Evolutionary conservation across 345 rosid species (phyloP).

Genomic region (Gossypium arboreum): DNA sequence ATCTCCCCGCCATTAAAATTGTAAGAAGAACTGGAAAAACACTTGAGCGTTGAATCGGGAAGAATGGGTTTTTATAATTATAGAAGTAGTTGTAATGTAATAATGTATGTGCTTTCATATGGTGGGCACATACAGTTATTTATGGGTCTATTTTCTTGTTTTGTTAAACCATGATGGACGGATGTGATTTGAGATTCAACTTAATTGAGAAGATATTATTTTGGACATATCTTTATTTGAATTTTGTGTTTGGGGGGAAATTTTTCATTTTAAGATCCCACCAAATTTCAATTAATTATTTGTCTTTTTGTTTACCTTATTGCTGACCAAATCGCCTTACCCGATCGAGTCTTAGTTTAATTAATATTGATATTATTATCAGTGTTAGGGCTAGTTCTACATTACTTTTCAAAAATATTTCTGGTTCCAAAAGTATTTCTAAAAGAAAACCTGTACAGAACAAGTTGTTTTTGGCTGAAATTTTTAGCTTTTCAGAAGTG

Average conservation of each 20-base stretch:
- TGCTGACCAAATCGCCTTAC: fast-evolving
- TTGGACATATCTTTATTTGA: too few species aligned
- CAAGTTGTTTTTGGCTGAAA: too few species aligned
- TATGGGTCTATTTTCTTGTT: too few species aligned
- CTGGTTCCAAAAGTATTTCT: too few species aligned
- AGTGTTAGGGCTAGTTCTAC: fast-evolving
- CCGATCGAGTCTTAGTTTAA: too few species aligned
- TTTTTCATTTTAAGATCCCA: neutral
- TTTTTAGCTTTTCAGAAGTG: too few species aligned
- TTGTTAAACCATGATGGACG: neutral
- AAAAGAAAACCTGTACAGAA: too few species aligned
- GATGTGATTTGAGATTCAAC: neutral
- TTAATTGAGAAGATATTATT: too few species aligned
- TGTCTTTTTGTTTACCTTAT: neutral
- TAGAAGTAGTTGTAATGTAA: neutral
- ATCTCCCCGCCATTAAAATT: constrained; percentile 30
- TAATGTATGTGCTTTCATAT: too few species aligned
- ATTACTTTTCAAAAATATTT: too few species aligned
- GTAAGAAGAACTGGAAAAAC: neutral
- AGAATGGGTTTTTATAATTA: neutral
- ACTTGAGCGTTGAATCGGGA: neutral
- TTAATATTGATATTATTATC: too few species aligned
- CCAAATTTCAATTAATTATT: neutral
- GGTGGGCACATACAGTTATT: too few species aligned
- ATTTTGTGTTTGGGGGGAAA: neutral